Conservation (phyloP, 805 yeast species). For the Yamadazyma phyllophila region DNA sequence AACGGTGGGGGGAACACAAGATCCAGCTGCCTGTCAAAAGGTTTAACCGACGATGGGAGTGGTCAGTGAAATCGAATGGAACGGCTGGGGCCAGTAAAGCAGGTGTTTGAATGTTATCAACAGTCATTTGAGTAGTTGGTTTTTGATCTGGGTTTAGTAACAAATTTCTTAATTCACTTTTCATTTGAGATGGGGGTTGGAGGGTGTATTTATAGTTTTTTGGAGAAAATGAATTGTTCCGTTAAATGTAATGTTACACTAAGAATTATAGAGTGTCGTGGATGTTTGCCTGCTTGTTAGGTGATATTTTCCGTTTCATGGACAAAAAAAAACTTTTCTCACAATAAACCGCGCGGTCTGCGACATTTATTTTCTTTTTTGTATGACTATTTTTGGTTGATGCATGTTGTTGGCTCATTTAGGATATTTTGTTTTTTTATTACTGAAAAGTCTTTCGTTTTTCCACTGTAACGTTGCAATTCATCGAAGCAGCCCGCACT, state of each 20-base stretch:
- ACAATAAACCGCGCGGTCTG: background rate
- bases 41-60: slow-evolving; percentile 68
- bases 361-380: slow-evolving; percentile 5
- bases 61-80: slow-evolving; percentile 49
- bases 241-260: slow-evolving; percentile 2
- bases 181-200: slow-evolving; percentile 12
- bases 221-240: background rate
- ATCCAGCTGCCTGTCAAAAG: slow-evolving; percentile 70
- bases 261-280: background rate
- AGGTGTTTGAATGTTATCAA: slow-evolving; percentile 1
- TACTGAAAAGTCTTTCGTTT: background rate
- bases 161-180: slow-evolving; percentile 14
- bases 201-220: slow-evolving; percentile 6
- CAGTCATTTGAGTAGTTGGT: slow-evolving; percentile 1
- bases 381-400: background rate
- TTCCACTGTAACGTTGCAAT: slow-evolving; percentile 10
- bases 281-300: background rate
- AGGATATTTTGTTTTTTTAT: background rate
- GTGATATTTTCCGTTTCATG: slow-evolving; percentile 2
- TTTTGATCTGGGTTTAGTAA: slow-evolving; percentile 9
- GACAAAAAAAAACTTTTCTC: slow-evolving; percentile 6
- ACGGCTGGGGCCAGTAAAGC: slow-evolving; percentile 18
- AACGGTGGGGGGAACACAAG: slow-evolving; percentile 72
- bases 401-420: background rate
- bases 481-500: background rate